Conservation (phyloP, 2,329 filamentous ascomycete species). For the Davidsoniella australis region DNA sequence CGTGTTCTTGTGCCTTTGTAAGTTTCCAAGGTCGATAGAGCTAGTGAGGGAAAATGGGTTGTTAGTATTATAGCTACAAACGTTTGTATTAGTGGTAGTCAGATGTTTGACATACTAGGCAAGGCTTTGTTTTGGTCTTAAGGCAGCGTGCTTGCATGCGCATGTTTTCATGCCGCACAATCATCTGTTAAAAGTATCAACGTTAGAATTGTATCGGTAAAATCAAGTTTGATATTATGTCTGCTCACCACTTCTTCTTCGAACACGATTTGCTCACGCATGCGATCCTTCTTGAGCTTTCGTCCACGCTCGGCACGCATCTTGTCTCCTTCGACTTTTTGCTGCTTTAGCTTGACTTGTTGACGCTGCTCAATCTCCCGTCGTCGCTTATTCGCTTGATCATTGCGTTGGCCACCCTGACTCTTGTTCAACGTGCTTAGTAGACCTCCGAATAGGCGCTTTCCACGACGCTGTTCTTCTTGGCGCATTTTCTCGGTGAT, state of each 20-base stretch:
- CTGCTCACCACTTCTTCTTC: slow-evolving; percentile 58
- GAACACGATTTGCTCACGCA: slow-evolving; percentile 54
- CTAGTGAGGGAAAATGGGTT: slow-evolving; percentile 26
- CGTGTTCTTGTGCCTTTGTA: slow-evolving; percentile 48
- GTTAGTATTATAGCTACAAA: not conserved
- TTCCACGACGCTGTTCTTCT: slow-evolving; percentile 72
- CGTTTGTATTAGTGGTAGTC: not conserved
- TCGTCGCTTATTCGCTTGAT: slow-evolving; percentile 34
- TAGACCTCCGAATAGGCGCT: slow-evolving; percentile 70
- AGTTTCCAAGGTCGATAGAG: slow-evolving; percentile 77
- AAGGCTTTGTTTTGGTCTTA: slow-evolving; percentile 52
- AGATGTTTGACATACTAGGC: slow-evolving; percentile 41
- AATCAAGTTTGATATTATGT: not conserved
- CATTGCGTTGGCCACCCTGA: slow-evolving; percentile 24
- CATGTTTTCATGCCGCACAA: slow-evolving; percentile 54
- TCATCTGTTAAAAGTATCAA: slow-evolving; percentile 40
- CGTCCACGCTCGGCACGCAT: slow-evolving; percentile 48
- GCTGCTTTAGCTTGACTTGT: slow-evolving; percentile 56
- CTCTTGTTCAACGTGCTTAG: slow-evolving; percentile 50
- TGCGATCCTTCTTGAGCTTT: slow-evolving; percentile 41
- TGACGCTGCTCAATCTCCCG: slow-evolving; percentile 71
- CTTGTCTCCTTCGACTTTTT: slow-evolving; percentile 54
- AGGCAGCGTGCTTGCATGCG: slow-evolving; percentile 56
- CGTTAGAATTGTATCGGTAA: not conserved
- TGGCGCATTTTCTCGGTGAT: slow-evolving; percentile 17